Percentiles rank a stretch among this genome's conserved stretches.
Evolutionary conservation across 2,329 filamentous ascomycete species (phyloP).

Genomic region (Beauveria brongniartii): DNA sequence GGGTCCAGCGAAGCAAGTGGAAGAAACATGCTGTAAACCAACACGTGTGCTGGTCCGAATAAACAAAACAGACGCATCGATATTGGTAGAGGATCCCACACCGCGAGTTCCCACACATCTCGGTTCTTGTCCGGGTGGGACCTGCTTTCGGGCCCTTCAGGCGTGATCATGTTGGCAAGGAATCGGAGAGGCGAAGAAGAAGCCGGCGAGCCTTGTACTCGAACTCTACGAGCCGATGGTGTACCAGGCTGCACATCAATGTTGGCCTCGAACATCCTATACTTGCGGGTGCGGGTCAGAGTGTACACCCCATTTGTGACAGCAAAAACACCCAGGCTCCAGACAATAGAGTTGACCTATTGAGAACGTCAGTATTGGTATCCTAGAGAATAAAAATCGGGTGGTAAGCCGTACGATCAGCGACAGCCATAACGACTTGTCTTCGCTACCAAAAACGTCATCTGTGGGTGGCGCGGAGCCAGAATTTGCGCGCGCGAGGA

Average conservation of each 20-base stretch:
- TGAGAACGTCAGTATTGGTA: slow-evolving; percentile 10
- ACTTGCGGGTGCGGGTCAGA: slow-evolving; percentile 72
- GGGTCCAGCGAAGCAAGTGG: slow-evolving; percentile 69
- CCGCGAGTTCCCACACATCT: slow-evolving; percentile 89
- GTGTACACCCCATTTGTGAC: slow-evolving; percentile 72
- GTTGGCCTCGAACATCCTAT: slow-evolving; percentile 82
- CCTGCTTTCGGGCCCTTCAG: slow-evolving; percentile 68
- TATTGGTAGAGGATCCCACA: slow-evolving; percentile 89
- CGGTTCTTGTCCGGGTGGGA: slow-evolving; percentile 73
- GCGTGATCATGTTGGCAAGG: slow-evolving; percentile 58
- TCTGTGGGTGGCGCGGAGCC: slow-evolving; percentile 48
- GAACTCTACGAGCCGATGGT: slow-evolving; percentile 79
- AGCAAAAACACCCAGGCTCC: slow-evolving; percentile 60
- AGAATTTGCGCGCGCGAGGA: slow-evolving; percentile 75
- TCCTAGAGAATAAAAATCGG: background rate
- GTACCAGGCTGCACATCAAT: slow-evolving; percentile 71
- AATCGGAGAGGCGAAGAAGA: slow-evolving; percentile 72
- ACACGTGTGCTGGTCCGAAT: slow-evolving; percentile 89
- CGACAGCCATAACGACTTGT: slow-evolving; percentile 56
- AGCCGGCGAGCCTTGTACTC: slow-evolving; percentile 74
- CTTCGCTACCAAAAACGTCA: slow-evolving; percentile 76
- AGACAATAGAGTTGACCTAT: slow-evolving; percentile 63
- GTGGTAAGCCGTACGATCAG: slow-evolving; percentile 37
- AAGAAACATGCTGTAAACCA: slow-evolving; percentile 82
- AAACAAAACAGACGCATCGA: slow-evolving; percentile 76